These are phyloP conservation scores for Amyloporia xantha DNA, from an alignment of 768 basidiomycete genomes.

Conservation along the genomic window DNA sequence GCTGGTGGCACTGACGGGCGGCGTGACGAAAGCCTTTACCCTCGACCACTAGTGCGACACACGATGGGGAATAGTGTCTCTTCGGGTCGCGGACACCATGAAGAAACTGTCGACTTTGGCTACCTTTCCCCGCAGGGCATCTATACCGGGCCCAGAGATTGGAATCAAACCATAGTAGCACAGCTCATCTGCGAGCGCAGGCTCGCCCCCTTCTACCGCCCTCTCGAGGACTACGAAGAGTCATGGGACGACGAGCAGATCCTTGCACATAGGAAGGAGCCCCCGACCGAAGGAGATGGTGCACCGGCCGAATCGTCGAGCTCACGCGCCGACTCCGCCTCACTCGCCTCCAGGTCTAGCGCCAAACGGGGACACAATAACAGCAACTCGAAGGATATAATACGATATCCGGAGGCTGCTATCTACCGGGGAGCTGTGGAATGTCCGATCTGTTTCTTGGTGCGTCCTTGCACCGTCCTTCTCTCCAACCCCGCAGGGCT, in stretches of 20 bases:
- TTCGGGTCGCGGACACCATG: constrained; percentile 66
- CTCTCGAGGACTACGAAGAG: constrained; percentile 88
- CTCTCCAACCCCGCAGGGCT: constrained; percentile 14
- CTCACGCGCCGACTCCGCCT: constrained; percentile 39
- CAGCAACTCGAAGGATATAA: constrained; percentile 48
- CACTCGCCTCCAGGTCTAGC: constrained; percentile 20
- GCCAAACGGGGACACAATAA: constrained; percentile 30
- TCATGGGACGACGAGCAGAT: constrained; percentile 88
- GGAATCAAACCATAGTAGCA: constrained; percentile 82
- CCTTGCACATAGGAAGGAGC: constrained; percentile 70
- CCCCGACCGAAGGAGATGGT: constrained; percentile 42
- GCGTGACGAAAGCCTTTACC: constrained; percentile 32
- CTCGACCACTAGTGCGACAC: constrained; percentile 68
- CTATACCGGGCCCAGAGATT: constrained; percentile 80
- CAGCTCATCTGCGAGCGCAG: constrained; percentile 83
- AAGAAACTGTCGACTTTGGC: constrained; percentile 82
- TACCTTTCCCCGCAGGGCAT: constrained; percentile 76
- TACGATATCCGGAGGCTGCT: constrained; percentile 63
- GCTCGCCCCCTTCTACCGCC: constrained; percentile 94
- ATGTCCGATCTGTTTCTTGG: constrained; percentile 98
- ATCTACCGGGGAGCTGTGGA: constrained; percentile 83
- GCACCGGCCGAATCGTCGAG: constrained; percentile 32
- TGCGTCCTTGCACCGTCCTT: constrained; percentile 34
- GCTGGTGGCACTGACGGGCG: neutral
- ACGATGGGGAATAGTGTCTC: constrained; percentile 80